Percentiles rank a stretch among this genome's conserved stretches.
Evolutionary conservation across 176 grass and related monocot genomes (phyloP).

Genomic region (Zoysia japonica): DNA sequence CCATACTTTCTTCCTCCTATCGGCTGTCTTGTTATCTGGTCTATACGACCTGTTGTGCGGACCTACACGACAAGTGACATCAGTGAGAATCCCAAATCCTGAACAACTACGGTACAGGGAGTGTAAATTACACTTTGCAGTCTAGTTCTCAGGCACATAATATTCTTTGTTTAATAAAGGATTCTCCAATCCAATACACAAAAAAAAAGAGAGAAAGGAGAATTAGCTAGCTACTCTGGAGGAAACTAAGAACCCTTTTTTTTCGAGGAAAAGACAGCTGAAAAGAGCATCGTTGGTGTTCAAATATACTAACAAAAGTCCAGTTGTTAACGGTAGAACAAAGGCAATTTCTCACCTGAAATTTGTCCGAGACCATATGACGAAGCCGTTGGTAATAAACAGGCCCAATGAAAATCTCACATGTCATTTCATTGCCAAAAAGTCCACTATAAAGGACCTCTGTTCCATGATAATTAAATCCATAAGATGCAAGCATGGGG

Average conservation of each 20-base stretch:
- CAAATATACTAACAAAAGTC: neutral
- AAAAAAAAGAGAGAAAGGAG: neutral
- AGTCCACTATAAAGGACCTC: constrained; percentile 90
- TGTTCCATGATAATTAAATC: constrained; percentile 85
- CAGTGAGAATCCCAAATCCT: neutral
- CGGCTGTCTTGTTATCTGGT: constrained; percentile 85
- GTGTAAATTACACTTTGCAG: neutral
- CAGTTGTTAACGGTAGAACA: neutral
- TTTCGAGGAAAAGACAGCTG: neutral
- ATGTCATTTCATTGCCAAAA: constrained; percentile 72
- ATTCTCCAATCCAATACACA: neutral
- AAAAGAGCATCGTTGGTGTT: neutral
- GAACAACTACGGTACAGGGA: neutral
- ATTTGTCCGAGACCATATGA: constrained; percentile 99
- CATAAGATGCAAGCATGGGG: constrained; percentile 69
- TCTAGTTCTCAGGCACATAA: neutral
- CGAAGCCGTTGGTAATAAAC: constrained; percentile 98
- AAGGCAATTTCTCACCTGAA: constrained; percentile 60
- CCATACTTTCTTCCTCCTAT: constrained; percentile 94
- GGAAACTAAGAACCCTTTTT: neutral
- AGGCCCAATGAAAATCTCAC: constrained; percentile 92
- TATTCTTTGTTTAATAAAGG: neutral
- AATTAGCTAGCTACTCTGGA: neutral
- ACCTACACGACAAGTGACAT: constrained; percentile 47
- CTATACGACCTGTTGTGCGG: constrained; percentile 73